Base-by-base conservation (phyloP, 257 asterid genomes). In the Solanum bulbocastanum region DNA sequence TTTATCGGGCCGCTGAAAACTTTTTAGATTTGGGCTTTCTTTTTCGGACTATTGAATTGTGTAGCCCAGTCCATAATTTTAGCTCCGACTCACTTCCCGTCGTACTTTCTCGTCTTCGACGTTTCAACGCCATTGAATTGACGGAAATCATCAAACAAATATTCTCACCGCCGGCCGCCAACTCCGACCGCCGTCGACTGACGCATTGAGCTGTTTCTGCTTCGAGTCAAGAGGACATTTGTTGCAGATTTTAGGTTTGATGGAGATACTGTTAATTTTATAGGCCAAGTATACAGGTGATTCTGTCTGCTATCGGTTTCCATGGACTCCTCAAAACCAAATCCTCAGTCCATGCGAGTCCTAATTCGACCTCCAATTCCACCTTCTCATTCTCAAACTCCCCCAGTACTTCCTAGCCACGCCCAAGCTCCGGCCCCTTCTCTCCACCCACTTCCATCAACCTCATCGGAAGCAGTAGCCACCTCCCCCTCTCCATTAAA, bases 341-440 rank as follows among this genome's bases (percentile, higher is more conserved):
- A 81, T 88, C 86, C 94, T 62, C 94, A 91, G 87, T 87, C 95
- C 32, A 92, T 92, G 91, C 93, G 98, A 30, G 97, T 95, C 87
- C 98, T 94, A 37, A 93, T 92, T 89, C 98, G 96, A 30, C 98
- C 98, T 52, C 89, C 91, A 49, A 42, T 82, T 66, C 90, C 89
- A 84, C 30, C 65, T 72, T 73, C 87, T 58, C 33, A 74, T 27
- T 30, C 81, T 37, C 87, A 84, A 37, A 74, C 90, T 69, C 25
- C 81, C 58, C 9, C 52, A 1, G 27, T 56, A 56, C 78, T 65
- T 30, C 87, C 79, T 65, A 35, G 35, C 36, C 88, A 71, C 87
- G 79, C 89, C 37, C 92, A 95, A 27, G 87, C 90, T 27, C 88
- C 92, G 2, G 88, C 94, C 60, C 46, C 90, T 84, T 86, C 85